Percentiles rank a stretch among this genome's conserved stretches.
Conservation (phyloP, 2,329 filamentous ascomycete genomes). For the Calonectria hawksworthii region DNA sequence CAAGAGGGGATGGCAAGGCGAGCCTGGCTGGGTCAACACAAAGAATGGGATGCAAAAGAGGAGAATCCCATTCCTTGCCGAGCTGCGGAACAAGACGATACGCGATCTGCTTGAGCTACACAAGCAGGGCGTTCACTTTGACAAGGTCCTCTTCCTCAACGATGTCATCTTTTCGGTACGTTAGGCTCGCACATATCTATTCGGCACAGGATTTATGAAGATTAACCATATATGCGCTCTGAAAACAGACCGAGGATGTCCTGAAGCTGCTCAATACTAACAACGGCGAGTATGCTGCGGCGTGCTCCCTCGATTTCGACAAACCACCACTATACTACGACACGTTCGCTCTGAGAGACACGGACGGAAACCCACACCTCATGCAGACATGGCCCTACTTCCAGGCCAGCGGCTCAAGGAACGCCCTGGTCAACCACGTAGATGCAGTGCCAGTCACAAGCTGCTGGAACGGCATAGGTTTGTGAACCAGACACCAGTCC, state of each 20-base stretch:
- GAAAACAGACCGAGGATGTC: slow-evolving; percentile 65
- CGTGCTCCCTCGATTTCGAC: slow-evolving; percentile 73
- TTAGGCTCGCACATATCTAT: background rate
- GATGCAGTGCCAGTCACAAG: slow-evolving; percentile 61
- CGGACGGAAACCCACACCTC: slow-evolving; percentile 62
- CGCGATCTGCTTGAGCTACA: slow-evolving; percentile 68
- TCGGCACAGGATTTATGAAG: background rate
- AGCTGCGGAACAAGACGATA: slow-evolving; percentile 74
- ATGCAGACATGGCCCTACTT: slow-evolving; percentile 74
- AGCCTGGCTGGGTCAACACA: slow-evolving; percentile 76
- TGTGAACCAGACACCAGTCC: slow-evolving; percentile 20
- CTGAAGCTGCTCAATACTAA: slow-evolving; percentile 69
- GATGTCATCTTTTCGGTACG: slow-evolving; percentile 73
- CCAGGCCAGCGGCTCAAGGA: slow-evolving; percentile 61
- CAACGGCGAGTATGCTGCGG: slow-evolving; percentile 71
- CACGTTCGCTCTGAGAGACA: slow-evolving; percentile 73
- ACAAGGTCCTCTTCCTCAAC: slow-evolving; percentile 73
- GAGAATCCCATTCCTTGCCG: slow-evolving; percentile 78
- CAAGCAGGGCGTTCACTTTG: slow-evolving; percentile 65
- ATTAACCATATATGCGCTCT: slow-evolving; percentile 7
- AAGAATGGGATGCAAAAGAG: slow-evolving; percentile 68
- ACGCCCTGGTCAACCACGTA: slow-evolving; percentile 64
- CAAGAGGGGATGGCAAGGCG: slow-evolving; percentile 54
- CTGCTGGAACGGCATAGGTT: slow-evolving; percentile 62
- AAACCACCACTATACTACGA: slow-evolving; percentile 70